These are phyloP conservation scores for Alectoria sarmentosa DNA, from an alignment of 495 filamentous ascomycete genomes.

Conservation along the genomic window DNA sequence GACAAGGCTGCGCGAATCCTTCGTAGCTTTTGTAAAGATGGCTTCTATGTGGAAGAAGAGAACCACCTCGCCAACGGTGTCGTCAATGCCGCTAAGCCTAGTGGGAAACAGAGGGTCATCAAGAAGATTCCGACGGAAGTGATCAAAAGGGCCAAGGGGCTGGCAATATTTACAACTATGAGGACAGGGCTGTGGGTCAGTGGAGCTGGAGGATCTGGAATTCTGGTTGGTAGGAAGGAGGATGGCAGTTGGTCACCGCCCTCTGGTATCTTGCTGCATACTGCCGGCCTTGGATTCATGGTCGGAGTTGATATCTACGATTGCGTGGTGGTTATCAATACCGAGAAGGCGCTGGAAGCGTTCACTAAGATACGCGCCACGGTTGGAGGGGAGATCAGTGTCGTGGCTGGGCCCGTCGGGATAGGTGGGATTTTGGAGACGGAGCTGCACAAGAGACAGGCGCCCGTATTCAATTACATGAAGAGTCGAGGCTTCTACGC, in stretches of 20 bases:
- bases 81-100: slow-evolving; percentile 37
- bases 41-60: slow-evolving; percentile 47
- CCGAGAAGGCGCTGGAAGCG: slow-evolving; percentile 65
- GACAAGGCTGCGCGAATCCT: slow-evolving; percentile 79
- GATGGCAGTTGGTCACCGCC: slow-evolving; percentile 84
- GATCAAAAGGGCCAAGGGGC: slow-evolving; percentile 74
- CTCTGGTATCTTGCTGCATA: slow-evolving; percentile 81
- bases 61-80: slow-evolving; percentile 21
- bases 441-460: slow-evolving; percentile 59
- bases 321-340: slow-evolving; percentile 86
- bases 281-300: slow-evolving; percentile 77
- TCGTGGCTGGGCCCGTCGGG: slow-evolving; percentile 73
- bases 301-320: slow-evolving; percentile 92
- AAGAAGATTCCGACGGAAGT: slow-evolving; percentile 81
- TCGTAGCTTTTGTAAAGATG: slow-evolving; percentile 71
- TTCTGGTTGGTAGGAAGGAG: slow-evolving; percentile 66
- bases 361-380: slow-evolving; percentile 73
- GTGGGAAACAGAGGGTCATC: slow-evolving; percentile 59
- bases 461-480: slow-evolving; percentile 81
- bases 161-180: slow-evolving; percentile 92
- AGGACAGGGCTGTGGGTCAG: slow-evolving; percentile 86
- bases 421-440: slow-evolving; percentile 65
- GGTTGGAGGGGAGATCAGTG: slow-evolving; percentile 70
- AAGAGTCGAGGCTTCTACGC: slow-evolving; percentile 82
- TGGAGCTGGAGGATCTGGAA: slow-evolving; percentile 77